Evolutionary conservation across 495 filamentous ascomycete genomes (phyloP).

Genomic region (Penicillium riverlandense): DNA sequence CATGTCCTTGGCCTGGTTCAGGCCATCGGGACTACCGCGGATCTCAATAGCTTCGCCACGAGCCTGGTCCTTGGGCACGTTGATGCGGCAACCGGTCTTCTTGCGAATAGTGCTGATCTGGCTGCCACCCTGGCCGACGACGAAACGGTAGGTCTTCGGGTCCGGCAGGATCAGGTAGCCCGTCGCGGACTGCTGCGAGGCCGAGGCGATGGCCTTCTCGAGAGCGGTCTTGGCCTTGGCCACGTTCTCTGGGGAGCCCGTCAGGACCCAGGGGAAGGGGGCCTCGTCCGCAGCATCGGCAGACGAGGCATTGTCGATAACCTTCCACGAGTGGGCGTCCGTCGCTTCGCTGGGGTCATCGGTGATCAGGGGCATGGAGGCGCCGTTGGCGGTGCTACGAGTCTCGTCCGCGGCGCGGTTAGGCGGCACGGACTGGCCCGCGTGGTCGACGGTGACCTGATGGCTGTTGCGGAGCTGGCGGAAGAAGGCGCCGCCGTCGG

Average conservation of each 20-base stretch:
- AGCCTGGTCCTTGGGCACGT: slow-evolving; percentile 74
- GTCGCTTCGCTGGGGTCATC: slow-evolving; percentile 59
- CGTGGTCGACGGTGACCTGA: slow-evolving; percentile 85
- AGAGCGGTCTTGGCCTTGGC: slow-evolving; percentile 69
- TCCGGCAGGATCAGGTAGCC: slow-evolving; percentile 89
- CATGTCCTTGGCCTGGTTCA: slow-evolving; percentile 81
- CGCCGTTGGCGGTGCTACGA: slow-evolving; percentile 38
- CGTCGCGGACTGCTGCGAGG: slow-evolving; percentile 60
- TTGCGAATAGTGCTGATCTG: slow-evolving; percentile 89
- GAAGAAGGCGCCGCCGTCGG: slow-evolving; percentile 91
- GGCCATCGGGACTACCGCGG: slow-evolving; percentile 65
- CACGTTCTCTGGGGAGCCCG: slow-evolving; percentile 67
- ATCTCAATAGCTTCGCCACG: slow-evolving; percentile 84
- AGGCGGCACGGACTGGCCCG: slow-evolving; percentile 63
- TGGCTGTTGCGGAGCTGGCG: slow-evolving; percentile 73
- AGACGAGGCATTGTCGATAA: slow-evolving; percentile 50
- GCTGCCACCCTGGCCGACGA: slow-evolving; percentile 82
- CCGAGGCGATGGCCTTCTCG: slow-evolving; percentile 61
- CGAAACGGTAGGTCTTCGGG: slow-evolving; percentile 78
- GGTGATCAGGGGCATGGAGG: slow-evolving; percentile 76
- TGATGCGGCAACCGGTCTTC: slow-evolving; percentile 87
- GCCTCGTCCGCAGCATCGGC: slow-evolving; percentile 20
- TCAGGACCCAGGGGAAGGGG: slow-evolving; percentile 85
- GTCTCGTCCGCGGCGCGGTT: slow-evolving; percentile 46
- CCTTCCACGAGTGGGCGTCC: slow-evolving; percentile 71